A percentile compares a stretch with the other conserved stretches of the same genome.
Conservation (phyloP, 495 filamentous ascomycete species). For the Apiosordaria backusii region DNA sequence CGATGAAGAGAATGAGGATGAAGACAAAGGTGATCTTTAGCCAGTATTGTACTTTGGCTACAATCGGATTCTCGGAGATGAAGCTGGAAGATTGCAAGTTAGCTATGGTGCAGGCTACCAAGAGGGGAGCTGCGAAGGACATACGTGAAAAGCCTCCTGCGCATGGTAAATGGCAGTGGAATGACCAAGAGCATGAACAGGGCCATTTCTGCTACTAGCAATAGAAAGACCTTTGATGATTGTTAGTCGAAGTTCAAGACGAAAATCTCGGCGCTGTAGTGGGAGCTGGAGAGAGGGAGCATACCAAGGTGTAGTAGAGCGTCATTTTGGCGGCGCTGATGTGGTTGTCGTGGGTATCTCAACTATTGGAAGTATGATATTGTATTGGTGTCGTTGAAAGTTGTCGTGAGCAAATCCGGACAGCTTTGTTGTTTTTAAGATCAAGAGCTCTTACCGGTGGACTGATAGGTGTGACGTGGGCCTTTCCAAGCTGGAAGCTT, state of each 20-base stretch:
- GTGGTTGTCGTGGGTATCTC: not conserved
- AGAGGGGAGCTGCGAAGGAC: constrained; percentile 11
- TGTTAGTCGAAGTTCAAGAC: constrained; percentile 9
- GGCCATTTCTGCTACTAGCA: constrained; percentile 89
- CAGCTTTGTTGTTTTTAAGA: constrained; percentile 1
- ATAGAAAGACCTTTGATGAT: constrained; percentile 72
- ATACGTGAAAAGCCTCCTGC: constrained; percentile 87
- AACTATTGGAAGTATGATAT: not conserved
- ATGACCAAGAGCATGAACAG: constrained; percentile 90
- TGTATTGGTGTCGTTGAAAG: constrained; percentile 4
- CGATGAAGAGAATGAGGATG: constrained; percentile 95
- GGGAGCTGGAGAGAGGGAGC: constrained; percentile 31
- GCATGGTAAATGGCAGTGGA: constrained; percentile 81
- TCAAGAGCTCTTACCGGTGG: not conserved
- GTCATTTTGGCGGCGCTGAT: constrained; percentile 66
- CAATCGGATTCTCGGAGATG: constrained; percentile 77
- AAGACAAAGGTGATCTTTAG: constrained; percentile 95
- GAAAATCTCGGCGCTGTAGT: not conserved
- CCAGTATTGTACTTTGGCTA: constrained; percentile 51
- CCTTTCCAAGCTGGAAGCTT: constrained; percentile 20
- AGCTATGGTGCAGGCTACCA: not conserved
- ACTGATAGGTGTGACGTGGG: constrained; percentile 30
- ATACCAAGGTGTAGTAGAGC: constrained; percentile 96
- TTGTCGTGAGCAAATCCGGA: not conserved
- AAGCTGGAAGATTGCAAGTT: constrained; percentile 34